Evolutionary conservation across 2,329 filamentous ascomycete species (phyloP).

Genomic region (Triangularia setosa): DNA sequence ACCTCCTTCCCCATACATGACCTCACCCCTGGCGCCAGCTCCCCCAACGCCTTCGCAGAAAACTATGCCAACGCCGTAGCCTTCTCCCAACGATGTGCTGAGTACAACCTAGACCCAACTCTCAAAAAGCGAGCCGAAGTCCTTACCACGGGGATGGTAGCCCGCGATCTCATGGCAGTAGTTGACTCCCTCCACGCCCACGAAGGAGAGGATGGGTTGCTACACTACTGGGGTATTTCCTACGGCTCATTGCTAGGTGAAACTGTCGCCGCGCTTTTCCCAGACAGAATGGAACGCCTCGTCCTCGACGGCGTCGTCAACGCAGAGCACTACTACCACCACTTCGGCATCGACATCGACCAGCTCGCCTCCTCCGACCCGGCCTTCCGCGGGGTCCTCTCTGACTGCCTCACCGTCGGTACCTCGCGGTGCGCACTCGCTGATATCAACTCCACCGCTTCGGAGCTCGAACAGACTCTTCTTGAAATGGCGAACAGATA

Average conservation of each 20-base stretch:
- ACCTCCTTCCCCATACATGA: background rate
- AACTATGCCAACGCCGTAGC: conserved; percentile 2
- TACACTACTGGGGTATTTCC: conserved; percentile 7
- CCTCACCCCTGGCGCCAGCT: background rate
- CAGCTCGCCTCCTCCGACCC: conserved; percentile 22
- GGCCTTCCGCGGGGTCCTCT: conserved; percentile 27
- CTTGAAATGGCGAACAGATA: conserved; percentile 24
- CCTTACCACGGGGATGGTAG: conserved; percentile 37
- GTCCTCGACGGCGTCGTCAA: conserved; percentile 16
- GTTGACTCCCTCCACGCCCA: conserved; percentile 38
- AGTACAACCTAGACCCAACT: background rate
- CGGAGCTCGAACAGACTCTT: conserved; percentile 27
- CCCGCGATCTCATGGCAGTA: conserved; percentile 42
- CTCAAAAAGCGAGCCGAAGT: background rate
- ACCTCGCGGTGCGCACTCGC: conserved; percentile 28
- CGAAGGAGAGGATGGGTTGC: background rate
- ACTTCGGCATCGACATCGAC: conserved; percentile 7
- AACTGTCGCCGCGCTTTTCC: conserved; percentile 16
- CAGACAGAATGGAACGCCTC: conserved; percentile 11
- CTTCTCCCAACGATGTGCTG: background rate
- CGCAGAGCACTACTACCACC: conserved; percentile 13
- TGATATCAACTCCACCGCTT: conserved; percentile 23
- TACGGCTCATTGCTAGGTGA: conserved; percentile 16
- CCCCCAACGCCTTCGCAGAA: background rate
- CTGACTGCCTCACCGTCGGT: conserved; percentile 25